A percentile compares a stretch with the other conserved stretches of the same genome.
Conservation (phyloP, 148 eudicot species). For the Polygonum aviculare region DNA sequence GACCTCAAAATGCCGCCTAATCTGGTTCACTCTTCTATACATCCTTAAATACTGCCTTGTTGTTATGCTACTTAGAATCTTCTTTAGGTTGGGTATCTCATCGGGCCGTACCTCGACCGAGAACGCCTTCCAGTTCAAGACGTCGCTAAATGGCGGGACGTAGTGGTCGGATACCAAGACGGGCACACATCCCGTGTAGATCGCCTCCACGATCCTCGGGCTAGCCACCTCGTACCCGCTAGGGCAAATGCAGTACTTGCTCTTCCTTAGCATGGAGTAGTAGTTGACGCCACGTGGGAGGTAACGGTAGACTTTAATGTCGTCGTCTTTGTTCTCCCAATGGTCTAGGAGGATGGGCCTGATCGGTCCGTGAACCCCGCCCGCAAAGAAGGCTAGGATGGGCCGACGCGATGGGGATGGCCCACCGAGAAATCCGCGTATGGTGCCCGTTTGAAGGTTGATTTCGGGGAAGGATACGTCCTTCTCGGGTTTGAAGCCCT, state of each 20-base stretch:
- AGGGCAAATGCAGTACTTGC: constrained; percentile 67
- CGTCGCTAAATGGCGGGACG: constrained; percentile 68
- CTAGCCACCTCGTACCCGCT: constrained; percentile 90
- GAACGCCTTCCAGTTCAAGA: constrained; percentile 66
- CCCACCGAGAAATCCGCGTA: constrained; percentile 45
- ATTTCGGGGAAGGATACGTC: constrained; percentile 79
- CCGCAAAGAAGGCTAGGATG: constrained; percentile 60
- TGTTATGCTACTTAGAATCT: constrained; percentile 42
- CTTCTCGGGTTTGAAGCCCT: constrained; percentile 55
- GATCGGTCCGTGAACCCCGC: constrained; percentile 67
- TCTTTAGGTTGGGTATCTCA: constrained; percentile 62
- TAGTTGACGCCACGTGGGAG: constrained; percentile 54
- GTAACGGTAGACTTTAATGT: constrained; percentile 55
- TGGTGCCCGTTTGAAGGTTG: constrained; percentile 43
- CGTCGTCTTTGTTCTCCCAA: constrained; percentile 67
- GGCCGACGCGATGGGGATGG: constrained; percentile 63
- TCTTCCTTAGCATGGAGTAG: constrained; percentile 50
- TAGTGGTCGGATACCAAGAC: constrained; percentile 56
- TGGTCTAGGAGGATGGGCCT: constrained; percentile 63
- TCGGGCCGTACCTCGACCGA: constrained; percentile 41
- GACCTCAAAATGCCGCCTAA: constrained; percentile 62
- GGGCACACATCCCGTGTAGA: constrained; percentile 80
- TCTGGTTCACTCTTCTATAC: constrained; percentile 47
- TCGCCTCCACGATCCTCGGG: constrained; percentile 69
- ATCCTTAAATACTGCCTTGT: constrained; percentile 43